These are phyloP conservation scores for Cyberlindnera nakhonratchasimensis DNA, from an alignment of 805 yeast genomes.

Conservation along the genomic window DNA sequence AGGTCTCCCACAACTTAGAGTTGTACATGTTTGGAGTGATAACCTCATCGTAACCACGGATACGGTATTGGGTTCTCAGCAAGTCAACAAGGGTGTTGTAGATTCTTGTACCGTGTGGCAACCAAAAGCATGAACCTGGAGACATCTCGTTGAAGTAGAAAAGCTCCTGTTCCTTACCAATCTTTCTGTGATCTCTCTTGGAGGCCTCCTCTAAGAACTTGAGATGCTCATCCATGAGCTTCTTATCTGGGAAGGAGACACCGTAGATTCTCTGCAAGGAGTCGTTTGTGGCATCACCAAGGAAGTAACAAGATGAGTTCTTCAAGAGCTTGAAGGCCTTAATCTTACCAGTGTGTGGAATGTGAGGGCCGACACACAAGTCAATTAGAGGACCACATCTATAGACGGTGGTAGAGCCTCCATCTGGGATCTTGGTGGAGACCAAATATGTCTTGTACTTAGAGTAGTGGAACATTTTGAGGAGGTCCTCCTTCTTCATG, in stretches of 20 bases:
- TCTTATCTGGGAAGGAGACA: slow-evolving; percentile 97
- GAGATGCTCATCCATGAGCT: slow-evolving; percentile 89
- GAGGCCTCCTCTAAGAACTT: slow-evolving; percentile 95
- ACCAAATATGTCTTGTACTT: slow-evolving; percentile 91
- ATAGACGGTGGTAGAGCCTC: slow-evolving; percentile 93
- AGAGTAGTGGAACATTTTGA: slow-evolving; percentile 92
- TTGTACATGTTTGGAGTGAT: slow-evolving; percentile 99
- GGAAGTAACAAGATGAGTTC: slow-evolving; percentile 93
- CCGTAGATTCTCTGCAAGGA: slow-evolving; percentile 97
- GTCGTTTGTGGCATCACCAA: slow-evolving; percentile 90
- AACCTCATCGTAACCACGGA: slow-evolving; percentile 96
- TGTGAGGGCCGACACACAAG: slow-evolving; percentile 96
- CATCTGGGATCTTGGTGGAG: slow-evolving; percentile 87
- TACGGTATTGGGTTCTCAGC: slow-evolving; percentile 79
- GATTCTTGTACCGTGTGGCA: slow-evolving; percentile 98
- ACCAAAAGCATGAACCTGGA: slow-evolving; percentile 98
- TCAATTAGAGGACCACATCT: slow-evolving; percentile 97
- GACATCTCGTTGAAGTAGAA: slow-evolving; percentile 95
- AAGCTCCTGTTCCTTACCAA: slow-evolving; percentile 95
- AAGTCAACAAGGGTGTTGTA: slow-evolving; percentile 82
- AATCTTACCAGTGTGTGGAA: slow-evolving; percentile 95
- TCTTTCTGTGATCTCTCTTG: slow-evolving; percentile 91
- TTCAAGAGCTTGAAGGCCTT: slow-evolving; percentile 92
- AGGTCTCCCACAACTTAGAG: slow-evolving; percentile 95
- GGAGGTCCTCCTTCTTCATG: slow-evolving; percentile 84